Base-by-base conservation (phyloP, 106 monocot genomes). In the Acorus gramineus region DNA sequence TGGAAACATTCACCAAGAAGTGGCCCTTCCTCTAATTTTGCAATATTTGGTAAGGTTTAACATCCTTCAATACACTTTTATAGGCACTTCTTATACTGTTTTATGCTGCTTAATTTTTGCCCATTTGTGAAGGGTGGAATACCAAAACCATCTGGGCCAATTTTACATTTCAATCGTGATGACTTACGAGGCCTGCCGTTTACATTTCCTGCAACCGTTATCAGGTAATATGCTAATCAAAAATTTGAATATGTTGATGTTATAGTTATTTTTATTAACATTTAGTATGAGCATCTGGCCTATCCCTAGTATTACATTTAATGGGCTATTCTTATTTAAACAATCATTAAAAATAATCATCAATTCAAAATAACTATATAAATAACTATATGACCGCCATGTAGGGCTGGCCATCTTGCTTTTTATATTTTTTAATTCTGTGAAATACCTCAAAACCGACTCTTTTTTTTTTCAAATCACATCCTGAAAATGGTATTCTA, bases 121-220 rank as follows among this genome's bases (percentile, higher is more conserved):
- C 42, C 49, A 60, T 14, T 42, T 53, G 54, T 74, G 11, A 69
- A 98, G 98, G 98, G 98, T 80, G 98, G 98, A 67, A 98, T 98
- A 74, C 92, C 85, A 62, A 87, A 62, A 55, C 83, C 88, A 14
- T 47, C 82, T 53, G 67, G 81, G 50, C 72, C 80, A 60, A 59
- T 78, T 60, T 77, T 86, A 49, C 83, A 78, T 73, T 84, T 85
- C 66, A 84, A 75, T 56, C 87, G 92, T 57, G 92, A 98, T 77
- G 91, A 92, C 45, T 76, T 98, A 70, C 85, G 81, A 81, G 92
- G 98, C 53, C 70, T 98, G 69, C 98, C 98, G 14, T 98, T 98
- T 66, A 88, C 69, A 52, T 98, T 98, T 80, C 98, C 98, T 66
- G 78, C 78, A 59, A 86, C 70, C 49, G 83, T 88, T 49, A 75